Evolutionary conservation across 139 green algal genomes (phyloP).

Genomic region (Raphidocelis subcapitata): DNA sequence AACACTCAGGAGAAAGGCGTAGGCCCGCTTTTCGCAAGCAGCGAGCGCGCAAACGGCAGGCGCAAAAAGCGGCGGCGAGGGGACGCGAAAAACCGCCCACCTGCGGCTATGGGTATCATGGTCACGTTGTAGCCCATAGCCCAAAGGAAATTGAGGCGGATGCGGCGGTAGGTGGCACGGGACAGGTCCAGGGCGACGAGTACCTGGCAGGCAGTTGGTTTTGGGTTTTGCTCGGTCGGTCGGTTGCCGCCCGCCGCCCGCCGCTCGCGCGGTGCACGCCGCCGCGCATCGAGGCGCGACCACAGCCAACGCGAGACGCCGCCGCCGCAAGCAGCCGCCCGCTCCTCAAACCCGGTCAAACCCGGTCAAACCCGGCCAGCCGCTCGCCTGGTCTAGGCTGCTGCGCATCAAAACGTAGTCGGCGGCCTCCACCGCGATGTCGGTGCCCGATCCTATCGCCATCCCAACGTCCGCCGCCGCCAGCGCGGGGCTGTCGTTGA

Average conservation of each 20-base stretch:
- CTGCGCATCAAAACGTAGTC: conserved; percentile 93
- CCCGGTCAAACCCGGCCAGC: background rate
- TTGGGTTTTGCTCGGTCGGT: too few species aligned
- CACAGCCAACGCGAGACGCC: background rate
- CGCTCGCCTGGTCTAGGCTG: conserved; percentile 79
- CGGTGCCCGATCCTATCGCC: conserved; percentile 78
- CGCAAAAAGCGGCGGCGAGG: too few species aligned
- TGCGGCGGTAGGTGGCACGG: conserved; percentile 78
- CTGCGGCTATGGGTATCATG: conserved; percentile 83
- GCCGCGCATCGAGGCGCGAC: too few species aligned
- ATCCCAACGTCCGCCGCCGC: conserved; percentile 94
- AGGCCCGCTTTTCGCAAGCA: too few species aligned
- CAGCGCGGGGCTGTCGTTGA: conserved; percentile 97
- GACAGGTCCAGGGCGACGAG: conserved; percentile 89
- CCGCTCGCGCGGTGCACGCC: too few species aligned
- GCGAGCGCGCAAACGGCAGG: too few species aligned
- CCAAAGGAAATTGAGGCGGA: conserved; percentile 92
- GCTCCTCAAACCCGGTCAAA: background rate
- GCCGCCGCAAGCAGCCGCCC: too few species aligned
- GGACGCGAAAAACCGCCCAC: too few species aligned
- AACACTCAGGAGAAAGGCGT: too few species aligned
- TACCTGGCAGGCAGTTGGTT: too few species aligned
- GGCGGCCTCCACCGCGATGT: conserved; percentile 72
- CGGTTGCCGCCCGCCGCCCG: too few species aligned
- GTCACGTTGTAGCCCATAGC: conserved; percentile 95